Base-by-base conservation (phyloP, 768 basidiomycete genomes). In the Xerocomellus amylosporus region DNA sequence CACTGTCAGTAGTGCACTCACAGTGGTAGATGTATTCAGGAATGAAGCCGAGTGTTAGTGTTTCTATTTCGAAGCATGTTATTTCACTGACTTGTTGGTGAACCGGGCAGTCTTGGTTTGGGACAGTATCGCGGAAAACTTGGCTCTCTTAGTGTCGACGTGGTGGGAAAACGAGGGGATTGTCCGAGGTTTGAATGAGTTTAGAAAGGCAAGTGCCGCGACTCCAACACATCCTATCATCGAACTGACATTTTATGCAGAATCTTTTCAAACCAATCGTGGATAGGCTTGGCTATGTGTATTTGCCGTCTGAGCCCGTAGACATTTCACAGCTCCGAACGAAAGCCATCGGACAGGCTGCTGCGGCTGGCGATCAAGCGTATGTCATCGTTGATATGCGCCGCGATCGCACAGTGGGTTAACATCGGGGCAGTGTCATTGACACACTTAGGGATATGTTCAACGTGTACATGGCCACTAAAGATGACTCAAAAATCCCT, bases 91-190 rank as follows among this genome's bases (percentile, higher is more conserved):
- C 12, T 17, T 46, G 45, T 24, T 34, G 36, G 45, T 52, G 59
- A 24, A 54, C 22, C 53, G 45, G 39, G 10, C 61, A 93, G 93
- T 85, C 71, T 77, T 92, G 55, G 90, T 96, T 15, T 94, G 90
- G 92, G 75, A 81, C 46, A 83, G 83, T 52, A 84, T 95, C 44
- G 72, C 78, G 4, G 73, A 75, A 12, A 83, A 78, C 47, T 70
- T 98, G 46, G 61, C 64, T 26, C 69, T 74, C 34, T 70, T 97
- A 30, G 67, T 75, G 10, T 79, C 77, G 8, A 81, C 84, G 3
- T 97, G 93, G 89, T 97, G 91, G 88, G 93, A 96, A 70, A 74
- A 92, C 64, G 74, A 71, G 33, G 77, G 73, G 28, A 74, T 78
- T 59, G 76, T 74, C 34, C 78, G 77, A 36, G 74, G 77, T 44